Conservation (phyloP, 352 stramenopile genomes). For the Halophytophthora polymorphica region DNA sequence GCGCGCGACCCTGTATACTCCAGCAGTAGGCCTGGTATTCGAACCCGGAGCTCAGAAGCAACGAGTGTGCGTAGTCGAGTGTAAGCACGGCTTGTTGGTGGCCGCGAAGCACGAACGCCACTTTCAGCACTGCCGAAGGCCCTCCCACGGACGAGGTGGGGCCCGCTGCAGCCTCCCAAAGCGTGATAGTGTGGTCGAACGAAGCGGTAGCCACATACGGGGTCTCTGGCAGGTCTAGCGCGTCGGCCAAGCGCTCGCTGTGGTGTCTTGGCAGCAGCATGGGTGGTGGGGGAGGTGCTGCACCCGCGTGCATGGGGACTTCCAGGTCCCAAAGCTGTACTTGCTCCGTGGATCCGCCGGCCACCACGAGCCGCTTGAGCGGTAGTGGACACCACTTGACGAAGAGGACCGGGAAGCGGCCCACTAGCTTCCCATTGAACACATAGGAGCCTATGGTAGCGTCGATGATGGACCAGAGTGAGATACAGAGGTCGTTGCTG, state of each 20-base stretch:
- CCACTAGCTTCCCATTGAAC: constrained; percentile 55
- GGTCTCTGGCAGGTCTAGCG: constrained; percentile 50
- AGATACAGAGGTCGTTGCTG: constrained; percentile 52
- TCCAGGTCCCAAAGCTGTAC: constrained; percentile 73
- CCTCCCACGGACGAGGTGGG: constrained; percentile 12
- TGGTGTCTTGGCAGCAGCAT: constrained; percentile 30
- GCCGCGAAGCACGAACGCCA: constrained; percentile 57
- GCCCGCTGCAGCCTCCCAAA: constrained; percentile 59
- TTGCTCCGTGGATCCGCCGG: constrained; percentile 32
- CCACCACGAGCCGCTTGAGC: constrained; percentile 48
- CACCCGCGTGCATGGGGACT: constrained; percentile 25
- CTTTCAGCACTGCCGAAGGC: constrained; percentile 27
- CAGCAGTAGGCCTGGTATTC: constrained; percentile 83
- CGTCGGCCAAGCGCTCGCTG: constrained; percentile 50
- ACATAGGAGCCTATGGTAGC: constrained; percentile 55
- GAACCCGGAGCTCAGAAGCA: constrained; percentile 75
- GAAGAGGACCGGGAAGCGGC: constrained; percentile 41
- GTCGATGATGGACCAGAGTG: constrained; percentile 70
- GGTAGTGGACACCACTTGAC: constrained; percentile 52
- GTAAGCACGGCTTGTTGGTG: constrained; percentile 65
- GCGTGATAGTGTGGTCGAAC: constrained; percentile 72
- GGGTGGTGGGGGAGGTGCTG: constrained; percentile 22
- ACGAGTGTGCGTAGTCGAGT: constrained; percentile 50
- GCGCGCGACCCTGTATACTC: constrained; percentile 42
- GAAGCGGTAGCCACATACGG: constrained; percentile 64